Percentiles rank a stretch among this genome's conserved stretches.
Evolutionary conservation across 768 basidiomycete genomes (phyloP).

Genomic region (Leccinellum rugosiceps): DNA sequence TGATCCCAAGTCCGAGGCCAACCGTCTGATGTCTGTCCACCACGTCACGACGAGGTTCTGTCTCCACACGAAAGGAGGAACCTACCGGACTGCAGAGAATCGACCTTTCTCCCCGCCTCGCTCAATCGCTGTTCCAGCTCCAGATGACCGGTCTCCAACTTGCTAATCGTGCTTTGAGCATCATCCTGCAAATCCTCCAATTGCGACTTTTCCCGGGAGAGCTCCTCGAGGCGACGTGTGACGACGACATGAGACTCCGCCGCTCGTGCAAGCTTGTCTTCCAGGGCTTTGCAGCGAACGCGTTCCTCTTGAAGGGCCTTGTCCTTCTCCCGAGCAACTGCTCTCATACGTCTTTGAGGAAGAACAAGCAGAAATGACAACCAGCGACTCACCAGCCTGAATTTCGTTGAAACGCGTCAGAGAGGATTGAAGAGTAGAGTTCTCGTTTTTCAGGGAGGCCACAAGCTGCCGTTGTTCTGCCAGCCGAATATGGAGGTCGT

Average conservation of each 20-base stretch:
- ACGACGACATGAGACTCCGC: slow-evolving; percentile 4
- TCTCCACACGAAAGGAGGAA: slow-evolving; percentile 14
- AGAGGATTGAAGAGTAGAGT: slow-evolving; percentile 26
- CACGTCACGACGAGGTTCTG: slow-evolving; percentile 27
- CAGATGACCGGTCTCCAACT: slow-evolving; percentile 9
- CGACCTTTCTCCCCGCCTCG: slow-evolving; percentile 3
- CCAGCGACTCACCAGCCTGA: slow-evolving; percentile 27
- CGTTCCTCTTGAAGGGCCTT: slow-evolving; percentile 20
- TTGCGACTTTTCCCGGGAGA: slow-evolving; percentile 24
- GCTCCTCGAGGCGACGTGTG: slow-evolving; percentile 15
- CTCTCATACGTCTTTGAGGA: not conserved
- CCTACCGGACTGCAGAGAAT: slow-evolving; percentile 23
- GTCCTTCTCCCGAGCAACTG: slow-evolving; percentile 17
- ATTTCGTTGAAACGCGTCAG: slow-evolving; percentile 28
- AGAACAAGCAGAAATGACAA: not conserved
- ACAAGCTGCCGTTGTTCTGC: slow-evolving; percentile 18
- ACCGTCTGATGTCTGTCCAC: slow-evolving; percentile 17
- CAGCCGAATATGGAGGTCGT: slow-evolving; percentile 14
- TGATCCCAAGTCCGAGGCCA: slow-evolving; percentile 17
- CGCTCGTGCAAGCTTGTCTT: slow-evolving; percentile 20
- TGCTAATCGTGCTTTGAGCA: slow-evolving; percentile 15
- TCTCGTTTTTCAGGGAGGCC: slow-evolving; percentile 26
- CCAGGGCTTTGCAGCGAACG: slow-evolving; percentile 16
- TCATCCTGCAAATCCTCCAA: slow-evolving; percentile 14
- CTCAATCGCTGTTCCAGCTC: slow-evolving; percentile 12